These are phyloP conservation scores for Fusarium mangiferae DNA, from an alignment of 2,329 filamentous ascomycete genomes.

Conservation along the genomic window DNA sequence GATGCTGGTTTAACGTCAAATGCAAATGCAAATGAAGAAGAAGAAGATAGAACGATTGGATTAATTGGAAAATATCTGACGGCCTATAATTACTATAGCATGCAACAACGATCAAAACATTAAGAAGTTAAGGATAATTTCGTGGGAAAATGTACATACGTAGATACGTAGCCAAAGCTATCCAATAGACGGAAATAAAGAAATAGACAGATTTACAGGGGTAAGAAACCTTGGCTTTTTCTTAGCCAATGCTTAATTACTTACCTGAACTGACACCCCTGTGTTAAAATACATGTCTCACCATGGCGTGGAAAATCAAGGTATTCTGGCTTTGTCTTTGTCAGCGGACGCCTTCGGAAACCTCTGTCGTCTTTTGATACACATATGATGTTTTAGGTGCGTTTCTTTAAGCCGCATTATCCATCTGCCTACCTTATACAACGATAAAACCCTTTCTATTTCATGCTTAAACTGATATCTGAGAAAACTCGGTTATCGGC, in stretches of 20 bases:
- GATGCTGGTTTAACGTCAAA: background rate
- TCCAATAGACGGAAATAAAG: background rate
- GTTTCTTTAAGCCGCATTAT: slow-evolving; percentile 3
- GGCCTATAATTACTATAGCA: background rate
- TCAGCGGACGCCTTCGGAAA: background rate
- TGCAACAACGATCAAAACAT: background rate
- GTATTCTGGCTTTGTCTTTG: background rate
- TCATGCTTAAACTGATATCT: background rate
- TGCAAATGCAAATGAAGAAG: background rate
- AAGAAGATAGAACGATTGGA: background rate
- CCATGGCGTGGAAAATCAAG: background rate
- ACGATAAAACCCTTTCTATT: background rate
- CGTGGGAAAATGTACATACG: background rate
- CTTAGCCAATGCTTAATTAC: slow-evolving; percentile 28
- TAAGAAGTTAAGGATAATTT: no score
- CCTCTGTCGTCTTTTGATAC: background rate
- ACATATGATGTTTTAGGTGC: background rate
- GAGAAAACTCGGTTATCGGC: slow-evolving; percentile 12
- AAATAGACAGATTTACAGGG: background rate
- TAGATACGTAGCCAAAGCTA: no score
- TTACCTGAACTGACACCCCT: slow-evolving; percentile 4
- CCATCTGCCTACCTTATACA: background rate
- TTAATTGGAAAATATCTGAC: no score
- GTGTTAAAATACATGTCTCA: slow-evolving; percentile 20
- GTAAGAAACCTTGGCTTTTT: slow-evolving; percentile 8